Evolutionary conservation across 2,329 filamentous ascomycete species (phyloP), one percentile per base, ranked within the genome.

Genomic region (Pseudogymnoascus sp.): DNA sequence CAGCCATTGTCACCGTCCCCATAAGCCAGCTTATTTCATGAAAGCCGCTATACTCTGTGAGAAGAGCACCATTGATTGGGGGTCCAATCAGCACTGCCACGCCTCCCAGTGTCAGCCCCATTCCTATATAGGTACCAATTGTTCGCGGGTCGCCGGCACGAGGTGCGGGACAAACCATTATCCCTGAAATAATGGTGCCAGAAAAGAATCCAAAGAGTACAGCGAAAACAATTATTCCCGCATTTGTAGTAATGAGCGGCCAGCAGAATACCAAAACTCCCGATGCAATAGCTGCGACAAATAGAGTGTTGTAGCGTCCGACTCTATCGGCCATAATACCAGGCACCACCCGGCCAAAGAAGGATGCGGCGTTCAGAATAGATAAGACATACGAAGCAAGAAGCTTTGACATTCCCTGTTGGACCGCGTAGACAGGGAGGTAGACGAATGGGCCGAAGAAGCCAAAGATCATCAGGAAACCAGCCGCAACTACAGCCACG

Each of bases 161-260:
- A n/a, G 45, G 33, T 33, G 45, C 45, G 4, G 33, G 45, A 31
- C 45, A 55, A 5, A 83, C 73, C 62, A 63, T 63, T 58, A 63
- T 21, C 16, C 60, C 38, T n/a, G 85, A 87, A 69, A 96, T 93
- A 69, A 91, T 90, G 61, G 86, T 89, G 1, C 92, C 92, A 49
- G 86, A 91, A 1, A 85, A 83, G 70, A 96, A 92, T 0, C 92
- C 92, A 71, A 95, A 96, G 2, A 93, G 71, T 5, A 91, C 71
- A 0, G 87, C 81, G 70, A 92, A 96, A 3, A 66, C 59, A 6
- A 67, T 43, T 3, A 69, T 49, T 5, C 60, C 62, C 3, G 58
- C 61, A 11, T 63, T 64, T n/a, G 35, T 62, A 1, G 43, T 31
- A 28, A 69, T 59, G 1, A 43, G 59, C n/a, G 64, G 63, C 64